Conservation (phyloP, 1,284 basidiomycete species). For the Amylostereum chailletii region DNA sequence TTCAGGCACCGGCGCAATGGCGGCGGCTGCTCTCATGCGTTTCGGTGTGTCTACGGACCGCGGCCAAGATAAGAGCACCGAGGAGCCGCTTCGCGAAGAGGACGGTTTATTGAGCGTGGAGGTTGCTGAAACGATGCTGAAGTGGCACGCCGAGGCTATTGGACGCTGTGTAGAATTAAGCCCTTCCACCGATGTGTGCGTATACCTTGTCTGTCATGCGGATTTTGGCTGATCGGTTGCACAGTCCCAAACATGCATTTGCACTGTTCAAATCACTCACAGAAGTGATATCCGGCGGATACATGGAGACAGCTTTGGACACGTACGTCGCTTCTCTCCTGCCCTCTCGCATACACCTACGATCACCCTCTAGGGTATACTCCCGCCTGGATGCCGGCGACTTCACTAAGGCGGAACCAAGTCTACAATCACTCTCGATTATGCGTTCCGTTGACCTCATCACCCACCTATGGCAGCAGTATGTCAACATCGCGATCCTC, state of each 20-base stretch:
- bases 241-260: conserved; percentile 86
- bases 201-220: conserved; percentile 8
- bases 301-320: conserved; percentile 87
- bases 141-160: conserved; percentile 94
- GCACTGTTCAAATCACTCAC: conserved; percentile 81
- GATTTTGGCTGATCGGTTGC: conserved; percentile 3
- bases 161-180: conserved; percentile 89
- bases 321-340: conserved; percentile 47
- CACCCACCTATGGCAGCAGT: conserved; percentile 96
- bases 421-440: conserved; percentile 59
- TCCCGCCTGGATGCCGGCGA: conserved; percentile 70
- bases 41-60: conserved; percentile 63
- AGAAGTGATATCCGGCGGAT: conserved; percentile 80
- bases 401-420: conserved; percentile 65
- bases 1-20: conserved; percentile 53
- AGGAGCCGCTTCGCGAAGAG: conserved; percentile 68
- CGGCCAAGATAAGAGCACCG: conserved; percentile 43
- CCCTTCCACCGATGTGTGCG: conserved; percentile 74
- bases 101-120: conserved; percentile 76
- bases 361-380: conserved; percentile 44
- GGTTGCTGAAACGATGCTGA: conserved; percentile 82
- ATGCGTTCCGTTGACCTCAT: conserved; percentile 81
- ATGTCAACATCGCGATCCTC: conserved; percentile 84
- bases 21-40: conserved; percentile 73
- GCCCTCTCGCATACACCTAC: conserved; percentile 5